Conservation (phyloP, 2,329 filamentous ascomycete species). For the Ceratocystis cubensis region DNA sequence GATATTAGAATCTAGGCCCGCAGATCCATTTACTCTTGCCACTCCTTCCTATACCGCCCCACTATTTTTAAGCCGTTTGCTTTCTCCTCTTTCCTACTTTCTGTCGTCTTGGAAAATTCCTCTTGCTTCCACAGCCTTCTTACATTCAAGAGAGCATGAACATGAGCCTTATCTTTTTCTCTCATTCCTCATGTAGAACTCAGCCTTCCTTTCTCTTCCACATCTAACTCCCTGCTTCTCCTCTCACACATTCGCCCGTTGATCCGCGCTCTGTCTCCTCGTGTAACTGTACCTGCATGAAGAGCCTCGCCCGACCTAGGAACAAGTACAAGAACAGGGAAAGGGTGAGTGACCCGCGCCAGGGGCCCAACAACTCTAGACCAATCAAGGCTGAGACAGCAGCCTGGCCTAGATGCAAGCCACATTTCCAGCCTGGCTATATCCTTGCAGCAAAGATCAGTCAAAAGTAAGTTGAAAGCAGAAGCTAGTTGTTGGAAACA, state of each 20-base stretch:
- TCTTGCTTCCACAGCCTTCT: not conserved
- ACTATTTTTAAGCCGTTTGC: no score
- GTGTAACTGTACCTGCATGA: slow-evolving; percentile 5
- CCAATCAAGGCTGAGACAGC: not conserved
- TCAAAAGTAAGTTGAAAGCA: not conserved
- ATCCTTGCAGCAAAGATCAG: not conserved
- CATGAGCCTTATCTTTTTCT: slow-evolving; percentile 15
- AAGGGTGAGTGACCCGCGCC: not conserved
- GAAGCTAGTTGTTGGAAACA: not conserved
- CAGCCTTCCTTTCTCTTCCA: not conserved
- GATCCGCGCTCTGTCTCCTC: not conserved
- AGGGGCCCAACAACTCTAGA: not conserved
- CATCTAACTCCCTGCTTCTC: slow-evolving; percentile 9
- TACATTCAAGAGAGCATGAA: not conserved
- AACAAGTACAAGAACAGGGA: not conserved
- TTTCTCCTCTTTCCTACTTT: not conserved
- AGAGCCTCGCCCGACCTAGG: not conserved
- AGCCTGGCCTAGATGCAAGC: not conserved
- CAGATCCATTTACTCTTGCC: no score
- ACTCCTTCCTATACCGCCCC: no score
- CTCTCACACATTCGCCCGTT: slow-evolving; percentile 19
- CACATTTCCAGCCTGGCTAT: not conserved
- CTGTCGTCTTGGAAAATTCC: not conserved
- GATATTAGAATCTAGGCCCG: no score
- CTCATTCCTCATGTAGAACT: slow-evolving; percentile 17